Evolutionary conservation across 768 basidiomycete genomes (phyloP), one percentile per base, ranked within the genome.

Genomic region (Amyloporia xantha): DNA sequence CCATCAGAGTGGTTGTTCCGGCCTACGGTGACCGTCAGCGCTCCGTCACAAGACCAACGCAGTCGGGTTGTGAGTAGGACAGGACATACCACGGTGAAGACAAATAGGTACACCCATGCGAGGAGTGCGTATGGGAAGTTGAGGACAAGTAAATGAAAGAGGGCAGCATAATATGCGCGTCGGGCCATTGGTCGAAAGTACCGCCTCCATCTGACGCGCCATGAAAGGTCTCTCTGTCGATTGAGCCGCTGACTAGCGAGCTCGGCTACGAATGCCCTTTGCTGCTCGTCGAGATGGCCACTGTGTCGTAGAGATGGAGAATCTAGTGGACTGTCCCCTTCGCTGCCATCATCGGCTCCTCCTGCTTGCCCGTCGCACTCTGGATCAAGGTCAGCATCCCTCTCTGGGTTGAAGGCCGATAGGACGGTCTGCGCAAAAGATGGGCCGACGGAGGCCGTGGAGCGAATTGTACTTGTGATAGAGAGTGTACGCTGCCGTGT

Each of bases 71-170:
- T 27, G 40, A 42, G 40, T 20, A 23, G 33, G 2, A 3, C 7
- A 12, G 28, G 17, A 37, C 82, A 56, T 57, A 89, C 88, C 65
- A 91, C 66, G 0, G 88, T 91, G 58, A 90, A 85, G 10, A 87
- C 79, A 56, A 91, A 88, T 13, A 86, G 69, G 60, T 79, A 90
- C 9, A 88, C 60, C 82, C 84, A 90, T n/a, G 85, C 83, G n/a
- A 70, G 60, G 50, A 91, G 65, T 13, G 85, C 85, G 57, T 77
- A 90, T 0, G 87, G 87, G 58, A 91, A 87, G 65, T 91, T 91
- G 57, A 91, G 41, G 21, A 85, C 68, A 36, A 81, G 60, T 19
- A 91, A 71, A 62, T 91, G 89, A 47, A 87, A 75, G 23, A 86
- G 63, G 0, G 86, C 68, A 21, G 71, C 64, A 56, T 82, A 86